These are phyloP conservation scores for Tetrahymena elliotti DNA, from an alignment of 73 alveolate species.

Conservation along the genomic window DNA sequence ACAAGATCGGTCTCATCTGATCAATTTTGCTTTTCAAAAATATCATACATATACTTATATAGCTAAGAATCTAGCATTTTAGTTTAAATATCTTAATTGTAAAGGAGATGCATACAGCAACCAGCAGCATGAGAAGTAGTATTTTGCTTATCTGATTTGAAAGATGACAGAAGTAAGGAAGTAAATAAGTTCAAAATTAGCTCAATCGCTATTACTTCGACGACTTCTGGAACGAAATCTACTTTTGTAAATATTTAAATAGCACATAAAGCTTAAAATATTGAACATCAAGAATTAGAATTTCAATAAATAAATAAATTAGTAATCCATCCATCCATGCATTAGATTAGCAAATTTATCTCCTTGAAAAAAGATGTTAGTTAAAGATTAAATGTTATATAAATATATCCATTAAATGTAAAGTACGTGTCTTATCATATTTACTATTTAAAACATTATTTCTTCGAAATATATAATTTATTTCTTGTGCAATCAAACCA, in stretches of 20 bases:
- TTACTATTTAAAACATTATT: not conserved
- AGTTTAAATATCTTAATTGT: not conserved
- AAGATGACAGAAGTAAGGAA: not conserved
- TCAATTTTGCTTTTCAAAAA: not conserved
- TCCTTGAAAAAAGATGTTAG: not conserved
- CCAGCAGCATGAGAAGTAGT: too few species aligned
- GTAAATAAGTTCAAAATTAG: not conserved
- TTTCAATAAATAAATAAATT: not conserved
- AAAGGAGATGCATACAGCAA: not conserved
- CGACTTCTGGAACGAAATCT: not conserved
- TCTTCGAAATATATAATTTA: not conserved
- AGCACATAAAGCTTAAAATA: not conserved
- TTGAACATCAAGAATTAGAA: not conserved
- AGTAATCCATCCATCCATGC: not conserved
- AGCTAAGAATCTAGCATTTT: not conserved
- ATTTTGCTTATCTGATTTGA: not conserved
- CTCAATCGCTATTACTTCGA: not conserved
- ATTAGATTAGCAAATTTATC: not conserved
- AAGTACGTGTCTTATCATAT: not conserved
- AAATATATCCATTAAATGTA: not conserved
- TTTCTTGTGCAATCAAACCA: not conserved
- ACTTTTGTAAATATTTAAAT: not conserved
- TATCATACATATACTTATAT: not conserved
- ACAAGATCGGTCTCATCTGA: constrained; percentile 76
- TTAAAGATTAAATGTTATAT: not conserved